phyloP scores from a whole-genome alignment of 78 protist species.

The Chrysochromulina parva region DNA sequence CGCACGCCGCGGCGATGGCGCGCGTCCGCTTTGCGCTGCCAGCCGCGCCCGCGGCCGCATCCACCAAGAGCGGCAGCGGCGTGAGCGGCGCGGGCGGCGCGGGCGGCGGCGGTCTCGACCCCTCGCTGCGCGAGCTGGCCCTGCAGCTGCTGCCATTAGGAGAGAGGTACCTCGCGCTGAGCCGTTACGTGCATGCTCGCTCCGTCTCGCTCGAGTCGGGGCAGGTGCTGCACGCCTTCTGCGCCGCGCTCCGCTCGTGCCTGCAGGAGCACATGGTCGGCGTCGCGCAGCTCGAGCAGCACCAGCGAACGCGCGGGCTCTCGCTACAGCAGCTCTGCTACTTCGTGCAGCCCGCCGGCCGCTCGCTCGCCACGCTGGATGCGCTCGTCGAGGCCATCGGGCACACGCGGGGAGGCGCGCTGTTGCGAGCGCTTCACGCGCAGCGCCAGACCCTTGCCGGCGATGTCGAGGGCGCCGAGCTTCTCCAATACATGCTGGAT shows the following conservation, averaged over 20 bases:
- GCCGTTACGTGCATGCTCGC: background rate
- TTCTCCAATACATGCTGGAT: conserved; percentile 51
- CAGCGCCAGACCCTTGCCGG: background rate
- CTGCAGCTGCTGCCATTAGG: background rate
- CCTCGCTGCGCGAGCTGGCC: background rate
- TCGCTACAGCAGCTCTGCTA: conserved; percentile 68
- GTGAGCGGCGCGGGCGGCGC: no score
- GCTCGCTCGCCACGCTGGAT: conserved; percentile 39
- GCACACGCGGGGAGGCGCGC: conserved; percentile 28
- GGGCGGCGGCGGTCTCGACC: background rate
- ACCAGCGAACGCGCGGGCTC: conserved; percentile 23
- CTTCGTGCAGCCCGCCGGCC: conserved; percentile 61
- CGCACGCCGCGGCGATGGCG: no score
- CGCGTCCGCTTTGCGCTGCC: no score
- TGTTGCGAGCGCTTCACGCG: conserved; percentile 22
- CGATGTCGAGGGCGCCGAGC: background rate
- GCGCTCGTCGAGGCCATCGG: conserved; percentile 1
- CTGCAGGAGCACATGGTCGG: conserved; percentile 55
- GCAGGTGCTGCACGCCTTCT: conserved; percentile 61
- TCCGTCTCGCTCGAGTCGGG: conserved; percentile 41
- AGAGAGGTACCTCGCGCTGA: background rate
- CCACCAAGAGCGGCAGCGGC: no score
- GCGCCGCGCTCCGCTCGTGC: conserved; percentile 54
- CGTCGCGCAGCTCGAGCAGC: conserved; percentile 62
- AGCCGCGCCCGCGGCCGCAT: no score